Evolutionary conservation across 2,329 filamentous ascomycete species (phyloP).

Genomic region (Neofusicoccum sp.): DNA sequence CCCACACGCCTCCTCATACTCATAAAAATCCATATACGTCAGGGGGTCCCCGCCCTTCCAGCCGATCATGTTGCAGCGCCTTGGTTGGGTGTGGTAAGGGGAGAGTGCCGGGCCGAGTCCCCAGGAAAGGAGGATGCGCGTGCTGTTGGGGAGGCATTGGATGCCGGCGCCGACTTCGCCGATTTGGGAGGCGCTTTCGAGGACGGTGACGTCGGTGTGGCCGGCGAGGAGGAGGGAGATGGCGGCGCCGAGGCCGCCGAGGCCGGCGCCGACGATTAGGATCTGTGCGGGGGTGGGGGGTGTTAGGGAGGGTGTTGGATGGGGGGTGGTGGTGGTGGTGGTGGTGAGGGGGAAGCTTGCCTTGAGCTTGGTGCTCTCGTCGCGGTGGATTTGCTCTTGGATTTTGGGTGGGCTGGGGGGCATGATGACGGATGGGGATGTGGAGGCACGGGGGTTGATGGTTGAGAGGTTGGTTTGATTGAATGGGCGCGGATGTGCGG

Average conservation of each 20-base stretch:
- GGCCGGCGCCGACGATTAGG: conserved; percentile 56
- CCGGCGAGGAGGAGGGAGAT: conserved; percentile 48
- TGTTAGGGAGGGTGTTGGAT: background rate
- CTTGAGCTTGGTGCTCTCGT: conserved; percentile 27
- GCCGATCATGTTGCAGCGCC: conserved; percentile 49
- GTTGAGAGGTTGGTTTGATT: background rate
- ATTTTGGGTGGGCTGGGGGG: conserved; percentile 20
- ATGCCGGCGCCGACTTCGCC: conserved; percentile 53
- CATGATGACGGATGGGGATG: background rate
- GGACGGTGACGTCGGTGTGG: conserved; percentile 46
- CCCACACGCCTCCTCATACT: conserved; percentile 39
- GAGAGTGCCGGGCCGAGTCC: conserved; percentile 45
- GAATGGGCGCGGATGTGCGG: background rate
- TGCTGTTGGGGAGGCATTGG: conserved; percentile 50
- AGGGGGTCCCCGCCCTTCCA: conserved; percentile 55
- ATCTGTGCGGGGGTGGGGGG: conserved; percentile 35
- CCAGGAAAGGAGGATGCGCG: conserved; percentile 50
- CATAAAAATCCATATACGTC: conserved; percentile 49
- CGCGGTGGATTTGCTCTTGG: conserved; percentile 29
- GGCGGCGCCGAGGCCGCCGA: conserved; percentile 54
- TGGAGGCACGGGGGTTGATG: background rate
- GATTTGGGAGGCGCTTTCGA: conserved; percentile 49
- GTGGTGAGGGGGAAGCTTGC: conserved; percentile 20
- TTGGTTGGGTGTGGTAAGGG: conserved; percentile 43
- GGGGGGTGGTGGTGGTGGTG: too few relatives aligned